Percentiles rank a stretch among this genome's conserved stretches.
Conservation (phyloP, 2,329 filamentous ascomycete genomes). For the Paracamarosporium sp. region DNA sequence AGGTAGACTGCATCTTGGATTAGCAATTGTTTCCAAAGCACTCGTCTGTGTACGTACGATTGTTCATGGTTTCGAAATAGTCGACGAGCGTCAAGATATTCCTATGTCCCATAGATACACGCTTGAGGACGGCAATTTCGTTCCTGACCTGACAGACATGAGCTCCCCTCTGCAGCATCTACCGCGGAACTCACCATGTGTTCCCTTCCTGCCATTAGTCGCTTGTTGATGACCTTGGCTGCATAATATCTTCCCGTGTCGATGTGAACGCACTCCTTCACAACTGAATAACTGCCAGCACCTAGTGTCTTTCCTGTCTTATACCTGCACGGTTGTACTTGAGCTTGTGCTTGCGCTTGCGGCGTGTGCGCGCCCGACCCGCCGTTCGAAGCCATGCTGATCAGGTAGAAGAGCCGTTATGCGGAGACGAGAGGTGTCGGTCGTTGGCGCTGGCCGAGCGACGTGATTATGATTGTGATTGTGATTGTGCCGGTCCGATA, state of each 20-base stretch:
- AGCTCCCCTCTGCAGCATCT: background rate
- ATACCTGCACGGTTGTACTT: slow-evolving; percentile 94
- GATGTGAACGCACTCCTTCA: slow-evolving; percentile 98
- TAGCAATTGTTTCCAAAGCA: slow-evolving; percentile 6
- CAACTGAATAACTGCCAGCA: slow-evolving; percentile 95
- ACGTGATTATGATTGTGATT: too few relatives aligned
- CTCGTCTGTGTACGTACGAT: slow-evolving; percentile 62
- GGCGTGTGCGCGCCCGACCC: slow-evolving; percentile 39
- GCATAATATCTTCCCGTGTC: slow-evolving; percentile 98
- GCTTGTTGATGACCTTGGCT: slow-evolving; percentile 99
- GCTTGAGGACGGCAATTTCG: slow-evolving; percentile 96
- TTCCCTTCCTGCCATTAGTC: slow-evolving; percentile 94
- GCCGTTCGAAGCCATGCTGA: slow-evolving; percentile 39
- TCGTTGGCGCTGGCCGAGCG: background rate
- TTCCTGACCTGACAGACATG: slow-evolving; percentile 75
- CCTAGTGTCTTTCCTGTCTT: slow-evolving; percentile 98
- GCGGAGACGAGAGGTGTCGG: background rate
- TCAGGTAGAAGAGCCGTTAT: background rate
- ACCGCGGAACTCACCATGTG: slow-evolving; percentile 79
- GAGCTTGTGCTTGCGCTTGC: slow-evolving; percentile 48
- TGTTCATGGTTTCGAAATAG: slow-evolving; percentile 99
- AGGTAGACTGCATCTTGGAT: slow-evolving; percentile 72
- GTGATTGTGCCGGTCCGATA: background rate
- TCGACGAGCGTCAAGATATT: slow-evolving; percentile 98
- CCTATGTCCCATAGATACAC: slow-evolving; percentile 98